A percentile compares a stretch with the other conserved stretches of the same genome.
Conservation (phyloP, 768 basidiomycete genomes). For the Exidia glandulosa region DNA sequence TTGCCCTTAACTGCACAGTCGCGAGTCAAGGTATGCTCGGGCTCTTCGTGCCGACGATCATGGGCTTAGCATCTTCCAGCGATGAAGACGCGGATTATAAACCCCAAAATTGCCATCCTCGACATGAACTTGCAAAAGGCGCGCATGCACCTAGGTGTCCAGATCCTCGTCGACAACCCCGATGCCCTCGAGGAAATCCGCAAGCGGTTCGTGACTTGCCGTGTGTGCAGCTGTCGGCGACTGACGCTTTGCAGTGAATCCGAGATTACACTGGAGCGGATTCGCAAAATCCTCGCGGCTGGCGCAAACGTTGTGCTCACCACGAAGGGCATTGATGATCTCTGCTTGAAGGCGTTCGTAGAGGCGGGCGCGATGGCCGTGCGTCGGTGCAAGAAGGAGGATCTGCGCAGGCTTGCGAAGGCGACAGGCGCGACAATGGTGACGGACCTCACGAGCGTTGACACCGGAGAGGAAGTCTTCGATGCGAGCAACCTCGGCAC, state of each 20-base stretch:
- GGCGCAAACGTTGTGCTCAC: conserved; percentile 97
- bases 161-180: conserved; percentile 94
- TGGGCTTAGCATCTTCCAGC: conserved; percentile 35
- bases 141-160: conserved; percentile 95
- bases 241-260: conserved; percentile 51
- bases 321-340: conserved; percentile 96
- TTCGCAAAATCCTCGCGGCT: conserved; percentile 88
- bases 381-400: conserved; percentile 93
- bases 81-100: conserved; percentile 90
- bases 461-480: conserved; percentile 89
- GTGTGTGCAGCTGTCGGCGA: not conserved
- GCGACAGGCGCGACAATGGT: conserved; percentile 93
- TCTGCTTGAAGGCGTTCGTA: conserved; percentile 96
- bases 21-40: conserved; percentile 80
- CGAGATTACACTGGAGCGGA: conserved; percentile 90
- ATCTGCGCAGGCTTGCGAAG: conserved; percentile 90
- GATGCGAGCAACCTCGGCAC: conserved; percentile 83
- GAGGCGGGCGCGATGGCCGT: conserved; percentile 99
- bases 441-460: conserved; percentile 87
- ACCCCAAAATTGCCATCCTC: conserved; percentile 95
- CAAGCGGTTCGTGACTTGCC: conserved; percentile 48
- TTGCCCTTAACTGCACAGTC: conserved; percentile 96
- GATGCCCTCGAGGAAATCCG: conserved; percentile 94
- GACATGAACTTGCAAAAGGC: conserved; percentile 96
- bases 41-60: not conserved